Base-by-base conservation (phyloP, 306 rosid species). In the Cicer cuneatum region DNA sequence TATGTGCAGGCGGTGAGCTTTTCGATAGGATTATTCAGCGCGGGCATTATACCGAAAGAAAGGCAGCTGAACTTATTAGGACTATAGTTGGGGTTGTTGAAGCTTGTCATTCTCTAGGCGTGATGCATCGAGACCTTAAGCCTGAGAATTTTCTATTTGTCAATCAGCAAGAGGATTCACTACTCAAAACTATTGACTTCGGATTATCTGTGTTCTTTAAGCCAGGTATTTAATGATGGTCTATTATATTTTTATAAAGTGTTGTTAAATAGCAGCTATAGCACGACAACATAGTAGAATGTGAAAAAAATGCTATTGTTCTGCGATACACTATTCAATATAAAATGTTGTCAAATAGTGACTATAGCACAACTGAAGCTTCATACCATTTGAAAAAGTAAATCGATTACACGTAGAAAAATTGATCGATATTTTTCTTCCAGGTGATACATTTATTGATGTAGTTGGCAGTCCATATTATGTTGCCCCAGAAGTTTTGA, bases 401-500 rank as follows among this genome's bases (percentile, higher is more conserved):
- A 21, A 59, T 53, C 85, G 78, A 52, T 37, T 73, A 63, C n/a
- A 15, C 10, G 61, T 15, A 15, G 52, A 64, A 54, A 66, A 66
- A 42, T 33, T 59, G 12, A 69, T 85, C 35, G 75, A 16, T 42
- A 75, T 66, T 73, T 41, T 69, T 48, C 81, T 67, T 85, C 57
- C 96, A 92, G 99, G 96, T 46, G 92, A 92, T 83, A 82, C 77
- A 72, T 95, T 92, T 76, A 49, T 11, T 43, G 99, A 95, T 80
- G 99, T 95, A 76, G 98, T 95, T 69, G 99, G 99, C 51, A 95
- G 98, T 74, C 99, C 99, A 16, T 92, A 95, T 76, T 95, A 95
- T 83, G 99, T 95, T 46, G 99, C 99, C 21, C 99, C 99, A 12
- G 99, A 95, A 88, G 97, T 95, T 73, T 75, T 95, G 78, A 85